These are phyloP conservation scores for Aphanocladium album DNA, from an alignment of 2,329 filamentous ascomycete genomes.

Conservation along the genomic window DNA sequence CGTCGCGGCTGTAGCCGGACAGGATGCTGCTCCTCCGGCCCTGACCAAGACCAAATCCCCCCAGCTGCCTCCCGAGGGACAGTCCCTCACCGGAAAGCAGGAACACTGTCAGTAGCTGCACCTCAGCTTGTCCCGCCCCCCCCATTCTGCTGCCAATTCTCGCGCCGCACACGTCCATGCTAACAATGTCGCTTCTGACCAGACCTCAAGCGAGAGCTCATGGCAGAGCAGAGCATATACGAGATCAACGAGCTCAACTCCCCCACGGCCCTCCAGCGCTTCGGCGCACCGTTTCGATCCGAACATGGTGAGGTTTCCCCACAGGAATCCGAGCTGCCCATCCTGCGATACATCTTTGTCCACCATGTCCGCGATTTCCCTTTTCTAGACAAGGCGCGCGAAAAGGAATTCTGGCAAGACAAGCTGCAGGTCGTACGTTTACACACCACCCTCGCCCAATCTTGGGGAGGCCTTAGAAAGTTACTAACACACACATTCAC, in stretches of 20 bases:
- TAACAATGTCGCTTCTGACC: conserved; percentile 15
- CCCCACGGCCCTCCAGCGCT: conserved; percentile 87
- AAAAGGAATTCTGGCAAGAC: conserved; percentile 99
- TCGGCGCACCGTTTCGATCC: conserved; percentile 91
- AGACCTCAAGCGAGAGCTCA: conserved; percentile 95
- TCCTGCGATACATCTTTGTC: conserved; percentile 94
- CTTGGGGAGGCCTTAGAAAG: too few species aligned
- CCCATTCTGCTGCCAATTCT: neutral
- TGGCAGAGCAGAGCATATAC: conserved; percentile 80
- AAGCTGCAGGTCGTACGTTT: conserved; percentile 82
- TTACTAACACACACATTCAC: neutral
- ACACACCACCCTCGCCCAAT: neutral
- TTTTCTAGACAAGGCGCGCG: conserved; percentile 90
- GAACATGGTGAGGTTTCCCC: conserved; percentile 90
- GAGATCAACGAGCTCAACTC: conserved; percentile 93
- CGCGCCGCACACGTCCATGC: too few species aligned
- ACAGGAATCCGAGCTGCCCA: conserved; percentile 86
- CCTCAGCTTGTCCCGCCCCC: too few species aligned
- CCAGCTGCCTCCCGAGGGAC: conserved; percentile 33
- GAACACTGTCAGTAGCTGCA: conserved; percentile 73
- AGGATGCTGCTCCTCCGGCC: conserved; percentile 11
- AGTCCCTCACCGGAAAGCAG: conserved; percentile 82
- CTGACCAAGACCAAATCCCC: conserved; percentile 18
- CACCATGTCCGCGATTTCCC: conserved; percentile 97
- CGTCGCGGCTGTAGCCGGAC: conserved; percentile 17